Evolutionary conservation across 768 basidiomycete genomes (phyloP).

Genomic region (Mrakia hoshinonis): DNA sequence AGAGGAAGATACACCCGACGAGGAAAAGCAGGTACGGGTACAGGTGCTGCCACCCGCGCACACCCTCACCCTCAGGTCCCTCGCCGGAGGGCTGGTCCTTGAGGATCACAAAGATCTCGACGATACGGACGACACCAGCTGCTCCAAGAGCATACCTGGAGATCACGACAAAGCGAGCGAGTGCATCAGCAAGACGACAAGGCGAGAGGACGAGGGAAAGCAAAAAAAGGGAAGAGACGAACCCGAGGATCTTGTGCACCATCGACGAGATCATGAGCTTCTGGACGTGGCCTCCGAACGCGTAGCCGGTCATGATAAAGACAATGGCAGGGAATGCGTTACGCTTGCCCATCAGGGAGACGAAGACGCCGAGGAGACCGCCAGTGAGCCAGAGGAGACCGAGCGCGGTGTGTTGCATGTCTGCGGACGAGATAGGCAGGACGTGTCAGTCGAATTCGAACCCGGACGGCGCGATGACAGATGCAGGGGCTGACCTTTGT

Average conservation of each 20-base stretch:
- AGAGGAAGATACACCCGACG: constrained; percentile 64
- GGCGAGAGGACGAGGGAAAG: not conserved
- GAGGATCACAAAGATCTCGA: constrained; percentile 74
- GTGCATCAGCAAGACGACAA: not conserved
- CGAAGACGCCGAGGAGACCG: constrained; percentile 75
- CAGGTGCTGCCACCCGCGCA: constrained; percentile 23
- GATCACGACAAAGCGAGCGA: constrained; percentile 59
- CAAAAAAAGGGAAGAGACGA: not conserved
- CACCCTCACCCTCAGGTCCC: constrained; percentile 17
- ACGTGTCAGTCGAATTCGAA: not conserved
- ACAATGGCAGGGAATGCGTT: constrained; percentile 73
- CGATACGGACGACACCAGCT: constrained; percentile 67
- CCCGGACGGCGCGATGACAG: not conserved
- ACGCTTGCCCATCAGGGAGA: constrained; percentile 71
- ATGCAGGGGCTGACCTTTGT: constrained; percentile 9
- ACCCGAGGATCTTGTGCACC: constrained; percentile 43
- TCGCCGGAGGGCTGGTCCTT: constrained; percentile 35
- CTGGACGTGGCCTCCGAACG: constrained; percentile 84
- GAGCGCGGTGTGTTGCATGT: constrained; percentile 24
- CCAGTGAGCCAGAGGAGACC: constrained; percentile 67
- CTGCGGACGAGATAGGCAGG: not conserved
- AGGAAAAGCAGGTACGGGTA: constrained; percentile 23
- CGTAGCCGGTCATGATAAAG: constrained; percentile 86
- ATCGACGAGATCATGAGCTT: constrained; percentile 73
- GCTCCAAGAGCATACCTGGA: constrained; percentile 81